Base-by-base conservation (phyloP, 306 rosid species). In the Trichosanthes cucumerina region DNA sequence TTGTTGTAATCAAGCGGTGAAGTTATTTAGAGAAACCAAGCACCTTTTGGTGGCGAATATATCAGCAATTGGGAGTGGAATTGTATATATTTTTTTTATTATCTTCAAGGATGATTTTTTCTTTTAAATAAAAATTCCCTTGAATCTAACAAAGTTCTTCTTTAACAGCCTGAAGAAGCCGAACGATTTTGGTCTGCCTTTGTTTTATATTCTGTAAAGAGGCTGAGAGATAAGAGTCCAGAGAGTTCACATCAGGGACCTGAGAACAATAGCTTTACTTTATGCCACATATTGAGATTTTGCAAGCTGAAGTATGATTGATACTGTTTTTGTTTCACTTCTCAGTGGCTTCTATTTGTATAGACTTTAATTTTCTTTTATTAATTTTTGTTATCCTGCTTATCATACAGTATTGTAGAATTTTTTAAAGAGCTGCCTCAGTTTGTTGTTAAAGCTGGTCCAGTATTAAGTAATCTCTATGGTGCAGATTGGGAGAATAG, bases 371-470 rank as follows among this genome's bases (percentile, higher is more conserved):
- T 52, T 28, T 50, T 46, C 11, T 23, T 59, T 33, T 43, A 36
- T 57, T 81, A 75, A 78, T 47, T 82, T 36, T 39, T 41, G 72
- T 80, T 65, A 73, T 57, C 47, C 50, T 78, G 80, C 46, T 83
- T 75, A 68, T 77, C 81, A 56, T 66, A 78, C 91, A 96, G 99
- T 86, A 84, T 96, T 75, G 82, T 85, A 65, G 98, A 93, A 66
- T 96, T 96, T 82, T 93, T 93, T 80, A 92, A 89, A 88, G 99
- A 96, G 89, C 90, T 96, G 79, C 97, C 98, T 76, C 99, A 96
- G 86, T 93, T 88, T 90, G 86, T 93, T 76, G 96, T 88, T 9
- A 96, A 91, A 85, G 94, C 96, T 49, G 94, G 98, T 84, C 83
- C 93, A 68, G 83, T 86, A 79, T 84, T 96, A 72, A 91, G 91